Conservation (phyloP, 202 grass and related monocot genomes). For the Saccharum hybrid region DNA sequence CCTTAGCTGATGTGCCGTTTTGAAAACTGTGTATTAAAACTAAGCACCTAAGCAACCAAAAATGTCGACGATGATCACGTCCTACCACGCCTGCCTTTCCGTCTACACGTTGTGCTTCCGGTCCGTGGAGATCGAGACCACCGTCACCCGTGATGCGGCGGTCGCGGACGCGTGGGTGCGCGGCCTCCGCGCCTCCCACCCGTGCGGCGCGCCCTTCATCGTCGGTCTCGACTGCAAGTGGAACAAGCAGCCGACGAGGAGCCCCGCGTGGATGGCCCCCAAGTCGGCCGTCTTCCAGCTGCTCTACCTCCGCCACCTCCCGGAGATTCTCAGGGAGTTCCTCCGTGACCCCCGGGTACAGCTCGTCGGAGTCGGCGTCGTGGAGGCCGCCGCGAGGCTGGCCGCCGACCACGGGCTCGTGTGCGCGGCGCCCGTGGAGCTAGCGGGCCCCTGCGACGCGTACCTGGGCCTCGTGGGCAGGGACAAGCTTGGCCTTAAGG, state of each 20-base stretch:
- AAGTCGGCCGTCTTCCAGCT: conserved; percentile 45
- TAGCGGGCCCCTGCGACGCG: conserved; percentile 13
- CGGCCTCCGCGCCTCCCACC: conserved; percentile 15
- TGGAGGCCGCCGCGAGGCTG: conserved; percentile 14
- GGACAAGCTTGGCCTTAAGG: conserved; percentile 25
- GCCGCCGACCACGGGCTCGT: conserved; percentile 37
- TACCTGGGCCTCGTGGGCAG: conserved; percentile 27
- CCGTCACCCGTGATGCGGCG: background rate
- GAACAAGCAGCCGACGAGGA: background rate
- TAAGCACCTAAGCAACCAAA: no score
- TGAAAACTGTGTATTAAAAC: no score
- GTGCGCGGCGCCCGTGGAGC: conserved; percentile 32
- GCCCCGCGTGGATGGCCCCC: background rate
- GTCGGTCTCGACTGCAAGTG: conserved; percentile 49
- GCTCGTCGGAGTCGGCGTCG: conserved; percentile 38
- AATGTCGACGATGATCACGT: background rate
- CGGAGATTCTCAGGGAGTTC: conserved; percentile 20
- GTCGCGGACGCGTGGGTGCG: conserved; percentile 33
- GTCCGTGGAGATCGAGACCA: background rate
- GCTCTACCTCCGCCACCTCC: conserved; percentile 21
- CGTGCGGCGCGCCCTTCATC: background rate
- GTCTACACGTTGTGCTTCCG: conserved; percentile 3
- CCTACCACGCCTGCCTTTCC: background rate
- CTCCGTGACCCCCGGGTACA: conserved; percentile 24
- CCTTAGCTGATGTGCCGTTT: no score